Evolutionary conservation across 139 green algal genomes (phyloP), one percentile per base, ranked within the genome.

Genomic region (Coccomyxa sp.): DNA sequence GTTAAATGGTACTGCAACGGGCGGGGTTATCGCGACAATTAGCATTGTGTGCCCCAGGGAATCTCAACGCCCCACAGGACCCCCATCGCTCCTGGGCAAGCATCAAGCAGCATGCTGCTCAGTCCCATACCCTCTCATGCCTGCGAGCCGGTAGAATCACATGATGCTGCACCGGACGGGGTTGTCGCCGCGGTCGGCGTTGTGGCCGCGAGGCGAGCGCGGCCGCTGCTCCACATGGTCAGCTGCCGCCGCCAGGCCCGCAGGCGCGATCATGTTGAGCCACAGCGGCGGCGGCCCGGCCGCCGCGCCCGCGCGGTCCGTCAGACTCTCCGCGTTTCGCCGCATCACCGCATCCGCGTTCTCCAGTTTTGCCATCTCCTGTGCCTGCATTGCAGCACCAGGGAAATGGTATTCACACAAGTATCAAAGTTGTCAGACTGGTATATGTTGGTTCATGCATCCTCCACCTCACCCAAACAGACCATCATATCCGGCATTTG

Each of bases 161-260:
- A 85, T 85, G 28, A 85, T 85, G 58, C 31, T 82, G 58, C 82
- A 85, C 15, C 82, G 82, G 58, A 85, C 82, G 75, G 81, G 32
- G 23, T 79, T 79, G 76, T 68, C 38, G 38, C 76, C 76, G 81
- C 71, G 21, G 81, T 38, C n/a, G 27, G 4, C 27, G 67, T 30
- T 27, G 58, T 57, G 59, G 66, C 32, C 16, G 38, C 67, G 58
- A 66, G 59, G 81, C 12, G 45, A 11, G 77, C 31, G 77, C 77
- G 32, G 31, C 18, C 18, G 32, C 11, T 25, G 18, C 13, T 23
- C 31, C 77, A 63, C 27, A 16, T 25, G 32, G 31, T 66, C 31
- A 18, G 28, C 45, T 14, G 77, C 77, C 30, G 77, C 45, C 13
- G 32, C 77, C 16, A 81, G 77, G 15, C 57, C 58, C 21, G 77